Base-by-base conservation (phyloP, 352 stramenopile species). In the Globisporangium acanthophoron region DNA sequence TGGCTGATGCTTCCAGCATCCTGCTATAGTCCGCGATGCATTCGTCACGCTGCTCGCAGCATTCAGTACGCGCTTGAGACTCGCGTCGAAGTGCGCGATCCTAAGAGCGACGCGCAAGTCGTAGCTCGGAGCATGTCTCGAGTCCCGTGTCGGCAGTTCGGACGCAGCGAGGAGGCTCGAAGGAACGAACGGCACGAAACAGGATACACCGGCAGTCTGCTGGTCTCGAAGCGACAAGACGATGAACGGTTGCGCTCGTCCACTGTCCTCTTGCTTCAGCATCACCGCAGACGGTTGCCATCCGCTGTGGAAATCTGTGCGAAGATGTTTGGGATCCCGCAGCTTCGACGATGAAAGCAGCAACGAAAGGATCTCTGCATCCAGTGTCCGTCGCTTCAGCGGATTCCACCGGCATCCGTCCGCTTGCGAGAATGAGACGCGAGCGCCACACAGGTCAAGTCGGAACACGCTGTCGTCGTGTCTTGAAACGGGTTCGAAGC, bases 341-440 rank as follows among this genome's bases (percentile, higher is more conserved):
- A 8, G 24, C 16, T 11, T 18, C 20, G 31, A 59, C 52, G 59
- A 59, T 35, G 59, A 50, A 4, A 65, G 52, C 29, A 46, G 51
- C 16, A 65, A 13, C 5, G 59, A 65, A 3, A 27, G 43, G 8
- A 65, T 45, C 11, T 49, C 52, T 45, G 45, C 45, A 2, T 53
- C 49, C 51, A 86, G 8, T 16, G 63, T 49, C 59, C 78, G 68
- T 43, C 56, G 33, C 18, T 76, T 58, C 9, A 69, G 56, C 54
- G 71, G 65, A 18, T 60, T 53, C n/a, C 69, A 49, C 2, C 52
- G 56, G 24, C 53, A 62, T 31, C 47, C 57, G 53, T 58, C 64
- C 20, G 55, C 56, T 44, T 76, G 41, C 43, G 47, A 64, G 8
- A 56, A 62, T 1, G 64, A 75, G 27, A 63, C 62, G 12, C 41